Percentiles rank a stretch among this genome's conserved stretches.
phyloP scores from a whole-genome alignment of 371 early-diverging fungal genomes.

The Mortierella sp. region DNA sequence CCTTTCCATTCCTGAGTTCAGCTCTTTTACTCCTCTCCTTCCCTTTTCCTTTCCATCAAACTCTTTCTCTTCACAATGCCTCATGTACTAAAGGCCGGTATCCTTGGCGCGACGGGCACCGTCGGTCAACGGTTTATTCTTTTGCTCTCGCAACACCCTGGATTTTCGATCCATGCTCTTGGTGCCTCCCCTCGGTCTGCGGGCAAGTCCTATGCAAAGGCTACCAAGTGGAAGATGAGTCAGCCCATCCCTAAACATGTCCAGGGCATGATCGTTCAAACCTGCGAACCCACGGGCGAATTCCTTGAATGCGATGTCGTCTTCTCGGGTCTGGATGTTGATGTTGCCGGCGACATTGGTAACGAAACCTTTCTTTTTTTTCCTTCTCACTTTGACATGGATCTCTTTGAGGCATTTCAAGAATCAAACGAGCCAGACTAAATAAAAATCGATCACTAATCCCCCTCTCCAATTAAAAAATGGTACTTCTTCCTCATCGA shows the following conservation, averaged over 20 bases:
- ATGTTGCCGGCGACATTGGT: constrained; percentile 93
- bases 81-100: constrained; percentile 76
- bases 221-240: constrained; percentile 89
- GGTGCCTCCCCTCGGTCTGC: constrained; percentile 95
- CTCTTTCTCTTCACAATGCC: constrained; percentile 18
- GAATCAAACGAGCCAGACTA: background rate
- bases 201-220: constrained; percentile 83
- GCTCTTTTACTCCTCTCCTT: background rate
- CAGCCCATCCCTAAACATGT: constrained; percentile 77
- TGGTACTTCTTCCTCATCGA: constrained; percentile 1
- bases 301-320: constrained; percentile 89
- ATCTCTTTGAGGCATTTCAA: background rate
- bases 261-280: constrained; percentile 67
- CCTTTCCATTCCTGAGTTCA: background rate
- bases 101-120: constrained; percentile 98
- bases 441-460: background rate
- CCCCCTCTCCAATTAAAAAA: no score
- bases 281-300: constrained; percentile 78
- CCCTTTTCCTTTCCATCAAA: background rate
- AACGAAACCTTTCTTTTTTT: constrained; percentile 26
- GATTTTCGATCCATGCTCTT: constrained; percentile 85
- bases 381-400: background rate
- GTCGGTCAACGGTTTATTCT: constrained; percentile 98
- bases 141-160: constrained; percentile 87
- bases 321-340: constrained; percentile 94